phyloP scores from a whole-genome alignment of 345 rosid species.

The Pseudoturritis turrita region DNA sequence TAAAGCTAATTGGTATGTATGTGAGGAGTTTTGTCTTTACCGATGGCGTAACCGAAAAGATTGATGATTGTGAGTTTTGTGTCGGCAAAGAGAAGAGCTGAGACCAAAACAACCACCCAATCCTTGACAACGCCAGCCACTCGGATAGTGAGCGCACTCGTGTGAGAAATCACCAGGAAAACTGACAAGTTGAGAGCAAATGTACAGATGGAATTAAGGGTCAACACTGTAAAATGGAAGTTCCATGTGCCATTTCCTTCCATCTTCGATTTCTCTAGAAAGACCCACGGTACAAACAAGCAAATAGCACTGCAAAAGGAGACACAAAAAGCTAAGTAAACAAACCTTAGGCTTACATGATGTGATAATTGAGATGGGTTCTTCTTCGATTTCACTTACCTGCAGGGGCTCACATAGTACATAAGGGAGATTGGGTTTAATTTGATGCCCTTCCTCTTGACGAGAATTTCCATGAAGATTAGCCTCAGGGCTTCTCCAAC shows the following conservation, averaged over 20 bases:
- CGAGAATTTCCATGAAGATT: slow-evolving; percentile 92
- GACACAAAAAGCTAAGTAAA: slow-evolving; percentile 3
- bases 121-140: slow-evolving; percentile 99
- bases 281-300: slow-evolving; percentile 91
- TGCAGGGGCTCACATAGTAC: slow-evolving; percentile 99
- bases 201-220: slow-evolving; percentile 84
- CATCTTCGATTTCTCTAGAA: slow-evolving; percentile 89
- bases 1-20: background rate
- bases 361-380: slow-evolving; percentile 6
- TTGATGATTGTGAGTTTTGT: slow-evolving; percentile 86
- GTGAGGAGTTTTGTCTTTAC: slow-evolving; percentile 38
- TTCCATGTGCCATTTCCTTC: slow-evolving; percentile 71
- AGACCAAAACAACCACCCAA: slow-evolving; percentile 93
- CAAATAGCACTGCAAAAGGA: slow-evolving; percentile 69
- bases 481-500: slow-evolving; percentile 88
- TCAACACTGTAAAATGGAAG: slow-evolving; percentile 58
- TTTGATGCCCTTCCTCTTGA: slow-evolving; percentile 91
- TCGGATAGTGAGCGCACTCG: slow-evolving; percentile 96
- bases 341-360: background rate
- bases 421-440: slow-evolving; percentile 84
- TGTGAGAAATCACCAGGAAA: slow-evolving; percentile 91
- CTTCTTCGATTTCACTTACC: slow-evolving; percentile 40
- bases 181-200: slow-evolving; percentile 97
- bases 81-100: slow-evolving; percentile 88
- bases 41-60: slow-evolving; percentile 81